Conservation (phyloP, 2,329 filamentous ascomycete species). For the Parastagonospora avenae region DNA sequence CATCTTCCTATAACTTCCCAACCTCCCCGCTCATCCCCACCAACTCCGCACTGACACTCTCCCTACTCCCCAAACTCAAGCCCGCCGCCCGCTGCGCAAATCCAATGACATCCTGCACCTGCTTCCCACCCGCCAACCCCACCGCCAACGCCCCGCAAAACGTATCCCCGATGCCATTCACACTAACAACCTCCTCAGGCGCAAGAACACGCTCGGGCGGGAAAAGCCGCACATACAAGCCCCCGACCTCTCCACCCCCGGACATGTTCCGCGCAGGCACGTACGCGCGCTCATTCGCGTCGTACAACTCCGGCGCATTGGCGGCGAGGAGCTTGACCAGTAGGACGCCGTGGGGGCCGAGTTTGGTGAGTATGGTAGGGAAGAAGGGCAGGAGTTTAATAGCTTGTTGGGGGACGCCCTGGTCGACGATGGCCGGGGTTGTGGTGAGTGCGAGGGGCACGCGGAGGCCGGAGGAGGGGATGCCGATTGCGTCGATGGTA, state of each 20-base stretch:
- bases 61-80: conserved; percentile 73
- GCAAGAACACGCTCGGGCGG: conserved; percentile 67
- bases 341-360: conserved; percentile 77
- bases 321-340: conserved; percentile 71
- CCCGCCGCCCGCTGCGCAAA: conserved; percentile 83
- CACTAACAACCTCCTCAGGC: conserved; percentile 74
- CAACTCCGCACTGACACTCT: conserved; percentile 71
- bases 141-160: conserved; percentile 86
- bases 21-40: conserved; percentile 30
- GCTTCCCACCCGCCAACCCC: conserved; percentile 65
- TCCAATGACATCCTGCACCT: conserved; percentile 68
- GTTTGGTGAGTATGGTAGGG: conserved; percentile 81
- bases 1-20: neutral
- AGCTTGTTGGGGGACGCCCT: conserved; percentile 80
- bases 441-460: conserved; percentile 75
- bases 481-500: conserved; percentile 77
- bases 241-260: conserved; percentile 62
- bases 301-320: conserved; percentile 70
- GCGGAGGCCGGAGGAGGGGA: conserved; percentile 70
- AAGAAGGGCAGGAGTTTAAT: conserved; percentile 88
- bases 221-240: conserved; percentile 79
- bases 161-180: conserved; percentile 94
- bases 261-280: conserved; percentile 68
- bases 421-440: conserved; percentile 69
- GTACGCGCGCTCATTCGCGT: conserved; percentile 67